These are phyloP conservation scores for peach (Prunus persica) DNA, from an alignment of 306 rosid genomes.

Conservation along the genomic window Prunus_persica_NCBIv2 NC_034010.1:1277001-1277500, in stretches of 20 bases:
- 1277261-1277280: neutral
- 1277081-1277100: neutral
- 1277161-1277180: neutral
- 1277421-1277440: conserved; percentile 64
- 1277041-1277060: conserved; percentile 64
- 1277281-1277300: neutral
- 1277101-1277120: neutral
- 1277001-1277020: conserved; percentile 39
- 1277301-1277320: neutral
- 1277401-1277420: conserved; percentile 46
- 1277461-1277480: neutral
- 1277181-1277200: neutral
- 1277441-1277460: conserved; percentile 84
- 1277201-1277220: neutral
- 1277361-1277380: conserved; percentile 60
- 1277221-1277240: neutral
- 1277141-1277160: neutral
- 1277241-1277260: neutral
- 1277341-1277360: conserved; percentile 15
- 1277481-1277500: neutral
- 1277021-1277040: conserved; percentile 51
- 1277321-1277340: neutral
- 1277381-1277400: conserved; percentile 39
- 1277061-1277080: conserved; percentile 22
- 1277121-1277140: neutral